Evolutionary conservation across 169 alveolate genomes (phyloP), one percentile per base, ranked within the genome.

Genomic region (Eimeria necatrix): DNA sequence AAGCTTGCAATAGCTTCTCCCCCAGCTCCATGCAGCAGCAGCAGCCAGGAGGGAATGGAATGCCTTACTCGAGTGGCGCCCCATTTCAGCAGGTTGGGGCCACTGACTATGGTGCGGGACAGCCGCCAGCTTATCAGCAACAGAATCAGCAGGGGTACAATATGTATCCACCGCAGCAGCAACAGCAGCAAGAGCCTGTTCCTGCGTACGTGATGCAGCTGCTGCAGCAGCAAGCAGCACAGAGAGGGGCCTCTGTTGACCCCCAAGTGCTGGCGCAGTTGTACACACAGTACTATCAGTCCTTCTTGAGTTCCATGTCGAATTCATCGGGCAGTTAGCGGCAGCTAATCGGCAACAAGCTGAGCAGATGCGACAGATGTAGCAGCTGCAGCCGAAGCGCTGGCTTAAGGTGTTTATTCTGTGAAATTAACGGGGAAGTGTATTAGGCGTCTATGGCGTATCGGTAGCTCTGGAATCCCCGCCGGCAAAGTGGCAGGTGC

Each of bases 191-290:
- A 60, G 61, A 76, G 87, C 87, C 32, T 41, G 48, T 60, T 61
- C 53, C 87, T 48, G 87, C 41, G 64, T 78, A 78, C 41, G 87
- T 78, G 87, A 78, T 78, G 64, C 87, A 78, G 32, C 87, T 78
- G 87, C 87, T 78, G 60, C 87, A 78, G 87, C 87, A 78, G 87
- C 87, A 78, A 49, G 87, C 87, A 78, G 87, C 87, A 78, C 87
- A 78, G 64, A 46, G 87, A 5, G 87, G 87, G 48, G 87, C 87
- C 68, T 78, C 87, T 4, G 87, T 78, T 7, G 87, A 78, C 60
- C 87, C 87, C n/a, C 87, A 78, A 48, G 64, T 78, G n/a, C 26
- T 78, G 48, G 87, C 87, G 9, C 87, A 78, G 87, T 24, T 78
- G 32, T 78, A 78, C 64, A 78, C 87, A 68, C 87, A 78, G 87